A percentile compares a stretch with the other conserved stretches of the same genome.
Evolutionary conservation across 768 basidiomycete genomes (phyloP).

Genomic region (Boletus huronensis): DNA sequence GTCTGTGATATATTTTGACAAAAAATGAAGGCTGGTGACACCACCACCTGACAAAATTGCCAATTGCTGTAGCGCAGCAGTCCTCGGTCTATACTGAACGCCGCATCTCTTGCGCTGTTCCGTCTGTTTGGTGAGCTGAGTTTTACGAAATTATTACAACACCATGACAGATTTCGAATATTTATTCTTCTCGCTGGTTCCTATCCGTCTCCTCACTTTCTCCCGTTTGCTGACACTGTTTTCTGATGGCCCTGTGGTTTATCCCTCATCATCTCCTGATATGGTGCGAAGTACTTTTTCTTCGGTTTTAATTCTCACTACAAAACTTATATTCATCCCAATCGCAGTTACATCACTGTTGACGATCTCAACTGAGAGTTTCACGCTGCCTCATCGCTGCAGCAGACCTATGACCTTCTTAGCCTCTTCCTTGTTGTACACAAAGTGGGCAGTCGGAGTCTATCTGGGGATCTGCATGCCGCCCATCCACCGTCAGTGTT

Average conservation of each 20-base stretch:
- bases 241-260: neutral
- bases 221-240: neutral
- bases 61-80: conserved; percentile 14
- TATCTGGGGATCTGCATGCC: conserved; percentile 34
- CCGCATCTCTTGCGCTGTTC: conserved; percentile 19
- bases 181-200: conserved; percentile 11
- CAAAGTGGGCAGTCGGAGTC: conserved; percentile 35
- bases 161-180: conserved; percentile 19
- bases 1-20: conserved; percentile 10
- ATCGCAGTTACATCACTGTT: conserved; percentile 10
- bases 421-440: conserved; percentile 5
- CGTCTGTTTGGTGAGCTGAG: conserved; percentile 19
- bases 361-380: conserved; percentile 25
- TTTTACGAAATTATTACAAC: conserved; percentile 35
- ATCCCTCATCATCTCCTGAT: conserved; percentile 1
- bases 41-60: conserved; percentile 13
- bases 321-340: conserved; percentile 9
- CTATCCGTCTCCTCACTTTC: conserved; percentile 3
- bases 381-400: conserved; percentile 5
- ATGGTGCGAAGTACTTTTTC: neutral
- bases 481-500: conserved; percentile 12
- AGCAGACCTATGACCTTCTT: conserved; percentile 1
- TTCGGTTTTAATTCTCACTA: conserved; percentile 1
- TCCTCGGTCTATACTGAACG: conserved; percentile 10
- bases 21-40: conserved; percentile 5